Percentiles rank a stretch among this genome's conserved stretches.
Evolutionary conservation across 352 stramenopile species (phyloP).

Genomic region (Poterioochromonas sp.): DNA sequence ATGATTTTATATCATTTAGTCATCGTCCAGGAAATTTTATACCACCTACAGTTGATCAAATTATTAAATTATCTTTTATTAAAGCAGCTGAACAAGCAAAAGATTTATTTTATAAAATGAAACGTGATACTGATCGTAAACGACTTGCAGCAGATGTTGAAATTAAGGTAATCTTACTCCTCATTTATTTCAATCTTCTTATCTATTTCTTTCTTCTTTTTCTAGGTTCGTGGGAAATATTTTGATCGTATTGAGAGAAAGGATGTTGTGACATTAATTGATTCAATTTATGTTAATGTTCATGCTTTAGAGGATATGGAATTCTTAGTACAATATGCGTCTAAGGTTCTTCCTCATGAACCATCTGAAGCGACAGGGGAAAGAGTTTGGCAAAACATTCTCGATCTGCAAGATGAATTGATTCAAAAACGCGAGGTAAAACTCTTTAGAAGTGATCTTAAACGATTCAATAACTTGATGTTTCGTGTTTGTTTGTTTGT

Average conservation of each 20-base stretch:
- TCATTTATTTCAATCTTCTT: not conserved
- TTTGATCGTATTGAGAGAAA: constrained; percentile 17
- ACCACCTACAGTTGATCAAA: not conserved
- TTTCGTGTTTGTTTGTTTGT: no score
- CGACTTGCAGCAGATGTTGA: constrained; percentile 3
- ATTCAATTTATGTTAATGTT: constrained; percentile 12
- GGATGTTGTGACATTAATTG: not conserved
- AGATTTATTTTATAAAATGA: constrained; percentile 11
- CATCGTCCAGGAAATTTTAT: not conserved
- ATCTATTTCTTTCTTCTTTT: not conserved
- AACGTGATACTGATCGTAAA: not conserved
- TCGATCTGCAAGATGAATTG: constrained; percentile 25
- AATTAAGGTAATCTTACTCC: constrained; percentile 24
- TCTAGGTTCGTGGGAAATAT: not conserved
- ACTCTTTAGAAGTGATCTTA: no score
- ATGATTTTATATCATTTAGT: constrained; percentile 1
- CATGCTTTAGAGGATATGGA: constrained; percentile 7
- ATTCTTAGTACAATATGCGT: constrained; percentile 25
- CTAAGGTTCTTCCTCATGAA: not conserved
- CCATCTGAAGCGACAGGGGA: not conserved
- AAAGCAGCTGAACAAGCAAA: not conserved
- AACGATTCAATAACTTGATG: not conserved
- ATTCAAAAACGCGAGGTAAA: constrained; percentile 9
- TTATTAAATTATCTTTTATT: not conserved
- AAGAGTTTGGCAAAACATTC: constrained; percentile 17